Base-by-base conservation (phyloP, 2,329 filamentous ascomycete species). In the Pezicula neosporulosa region DNA sequence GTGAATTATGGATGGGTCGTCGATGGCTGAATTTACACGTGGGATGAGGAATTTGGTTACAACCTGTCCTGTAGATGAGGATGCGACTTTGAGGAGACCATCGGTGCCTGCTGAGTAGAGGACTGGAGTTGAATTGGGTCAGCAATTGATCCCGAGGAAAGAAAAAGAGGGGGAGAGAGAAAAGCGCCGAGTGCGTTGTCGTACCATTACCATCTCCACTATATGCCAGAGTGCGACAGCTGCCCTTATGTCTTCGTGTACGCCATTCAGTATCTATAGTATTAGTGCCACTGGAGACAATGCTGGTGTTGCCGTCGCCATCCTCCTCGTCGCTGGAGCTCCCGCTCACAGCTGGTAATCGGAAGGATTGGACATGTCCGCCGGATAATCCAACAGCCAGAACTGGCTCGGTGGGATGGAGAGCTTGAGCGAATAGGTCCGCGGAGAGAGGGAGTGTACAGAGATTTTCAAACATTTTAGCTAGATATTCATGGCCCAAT, bases 231-330 rank as follows among this genome's bases (percentile, higher is more conserved):
- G 83, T 86, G 48, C 94, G 81, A 67, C 93, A 97, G 77, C 91
- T 97, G 12, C 91, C 93, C 75, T 96, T 96, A 73, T 99, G 94
- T 55, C 94, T 81, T 60, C 85, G 80, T 5, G 94, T 97, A 62
- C 83, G 82, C 94, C 94, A 99, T 53, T 85, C 74, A 0, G 86
- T 90, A 60, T 92, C 88, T 56, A 97, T 88, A 50, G 86, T 82
- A 41, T 86, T 87, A 56, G 81, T 87, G 10, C 90, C 90, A 61
- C 77, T 73, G 18, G 75, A 81, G 19, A 78, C 50, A 2, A 77
- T 70, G 57, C 75, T 82, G 43, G 71, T 69, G 49, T 80, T 74
- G 33, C 66, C 73, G 50, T 77, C 77, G 3, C 55, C 69, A 38
- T 81, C 78, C 27, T 80, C 78, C 38, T 76, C 74, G 16, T 80